A percentile compares a stretch with the other conserved stretches of the same genome.
These are phyloP conservation scores for Suhomyces bolitotheri DNA, from an alignment of 1,139 yeast species.

Conservation along the genomic window DNA sequence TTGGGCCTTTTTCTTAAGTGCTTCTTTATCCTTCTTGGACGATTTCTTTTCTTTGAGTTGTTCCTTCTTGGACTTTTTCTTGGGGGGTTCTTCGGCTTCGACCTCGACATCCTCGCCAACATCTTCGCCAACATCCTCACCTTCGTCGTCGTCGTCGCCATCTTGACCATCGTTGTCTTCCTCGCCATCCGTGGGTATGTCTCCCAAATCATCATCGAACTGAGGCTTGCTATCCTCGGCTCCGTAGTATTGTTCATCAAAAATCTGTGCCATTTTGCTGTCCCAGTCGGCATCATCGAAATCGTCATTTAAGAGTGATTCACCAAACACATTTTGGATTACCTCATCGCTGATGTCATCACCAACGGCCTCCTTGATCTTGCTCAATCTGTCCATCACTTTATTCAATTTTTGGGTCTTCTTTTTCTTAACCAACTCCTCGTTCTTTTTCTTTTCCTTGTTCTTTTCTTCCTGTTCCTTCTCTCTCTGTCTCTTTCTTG, in stretches of 20 bases:
- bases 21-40: constrained; percentile 62
- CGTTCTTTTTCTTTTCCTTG: constrained; percentile 54
- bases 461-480: constrained; percentile 56
- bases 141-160: constrained; percentile 20
- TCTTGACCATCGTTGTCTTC: constrained; percentile 25
- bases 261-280: constrained; percentile 76
- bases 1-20: constrained; percentile 67
- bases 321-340: constrained; percentile 67
- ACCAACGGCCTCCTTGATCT: constrained; percentile 82
- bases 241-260: constrained; percentile 76
- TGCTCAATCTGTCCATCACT: constrained; percentile 72
- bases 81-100: constrained; percentile 30
- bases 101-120: constrained; percentile 39
- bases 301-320: constrained; percentile 77
- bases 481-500: constrained; percentile 83
- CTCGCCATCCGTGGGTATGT: constrained; percentile 29
- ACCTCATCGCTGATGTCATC: constrained; percentile 65
- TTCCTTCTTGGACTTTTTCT: constrained; percentile 50
- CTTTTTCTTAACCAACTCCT: constrained; percentile 67
- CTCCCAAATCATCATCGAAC: constrained; percentile 32
- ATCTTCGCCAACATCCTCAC: constrained; percentile 20
- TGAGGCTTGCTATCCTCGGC: constrained; percentile 50
- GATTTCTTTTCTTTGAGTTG: constrained; percentile 55
- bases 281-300: constrained; percentile 95
- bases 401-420: constrained; percentile 75